Evolutionary conservation across 2,329 filamentous ascomycete genomes (phyloP), one percentile per base, ranked within the genome.

Genomic region (Beauveria rudraprayagi): DNA sequence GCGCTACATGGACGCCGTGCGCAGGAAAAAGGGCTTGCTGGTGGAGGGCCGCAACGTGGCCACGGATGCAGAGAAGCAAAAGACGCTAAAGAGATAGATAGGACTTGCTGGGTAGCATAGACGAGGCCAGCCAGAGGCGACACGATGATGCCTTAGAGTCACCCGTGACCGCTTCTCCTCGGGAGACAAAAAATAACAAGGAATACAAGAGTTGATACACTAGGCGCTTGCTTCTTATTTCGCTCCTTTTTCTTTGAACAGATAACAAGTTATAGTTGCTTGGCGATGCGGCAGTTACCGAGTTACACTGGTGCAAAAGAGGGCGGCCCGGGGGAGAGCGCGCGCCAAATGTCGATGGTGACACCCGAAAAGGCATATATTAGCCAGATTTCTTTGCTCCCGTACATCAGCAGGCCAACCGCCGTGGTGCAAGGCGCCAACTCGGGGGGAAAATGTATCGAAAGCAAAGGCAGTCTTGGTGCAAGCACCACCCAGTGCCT

Each of bases 61-160:
- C 46, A 88, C 86, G 64, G 90, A 94, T 79, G 94, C 92, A 1
- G 92, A 97, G 83, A 99, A 99, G 83, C 93, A 87, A 73, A 87
- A 86, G 79, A 87, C 83, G 6, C 66, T 87, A 68, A 88, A 87
- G 77, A 75, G 84, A 70, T 87, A 75, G 65, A 60, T 7, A 22
- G 16, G 30, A 24, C 5, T 40, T 19, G 17, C 8, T 26, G 22
- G 51, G 40, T 28, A n/a, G 16, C 11, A 24, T 28, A 28, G 22
- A 50, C 14, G 9, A n/a, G 16, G 19, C 44, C 16, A 1, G 19
- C 5, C 7, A 16, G 34, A 37, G 44, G 44, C 16, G 22, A 22
- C 22, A 16, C 11, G 44, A 26, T 22, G 17, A 11, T 24, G 10
- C 11, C 5, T 47, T 47, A 2, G 14, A 17, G 5, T 22, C 19